Evolutionary conservation across 257 asterid genomes (phyloP).

Genomic region (Solanum pinnatisectum): DNA sequence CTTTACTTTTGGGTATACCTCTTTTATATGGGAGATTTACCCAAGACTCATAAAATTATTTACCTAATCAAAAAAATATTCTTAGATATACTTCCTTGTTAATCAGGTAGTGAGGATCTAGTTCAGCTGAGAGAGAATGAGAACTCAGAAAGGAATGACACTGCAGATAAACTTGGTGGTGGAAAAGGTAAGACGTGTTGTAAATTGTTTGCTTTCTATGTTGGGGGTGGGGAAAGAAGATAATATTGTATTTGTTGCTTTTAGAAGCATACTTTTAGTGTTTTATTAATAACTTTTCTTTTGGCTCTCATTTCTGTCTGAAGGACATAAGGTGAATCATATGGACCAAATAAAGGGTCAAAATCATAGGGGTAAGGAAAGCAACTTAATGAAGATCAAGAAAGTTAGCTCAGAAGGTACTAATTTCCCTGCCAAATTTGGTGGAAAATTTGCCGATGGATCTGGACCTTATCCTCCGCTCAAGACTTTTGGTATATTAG

Average conservation of each 20-base stretch:
- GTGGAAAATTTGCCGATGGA: conserved; percentile 25
- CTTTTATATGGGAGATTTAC: background rate
- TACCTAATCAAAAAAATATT: background rate
- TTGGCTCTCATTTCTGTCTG: background rate
- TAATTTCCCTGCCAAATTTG: conserved; percentile 19
- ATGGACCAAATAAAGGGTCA: conserved; percentile 36
- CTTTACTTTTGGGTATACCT: background rate
- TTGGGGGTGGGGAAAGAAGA: background rate
- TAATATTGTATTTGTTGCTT: background rate
- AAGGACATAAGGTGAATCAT: conserved; percentile 22
- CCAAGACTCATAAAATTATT: background rate
- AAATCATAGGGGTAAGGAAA: conserved; percentile 27
- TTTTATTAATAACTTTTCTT: background rate
- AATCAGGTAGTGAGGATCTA: conserved; percentile 28
- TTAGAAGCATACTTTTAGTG: background rate
- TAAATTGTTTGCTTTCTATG: background rate
- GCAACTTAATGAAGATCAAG: conserved; percentile 26
- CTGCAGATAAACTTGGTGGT: conserved; percentile 15
- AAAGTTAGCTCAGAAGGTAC: conserved; percentile 16
- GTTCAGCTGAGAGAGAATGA: conserved; percentile 12
- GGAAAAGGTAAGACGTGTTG: conserved; percentile 9
- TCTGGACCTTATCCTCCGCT: conserved; percentile 36
- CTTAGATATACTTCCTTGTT: background rate
- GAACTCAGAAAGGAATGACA: conserved; percentile 13
- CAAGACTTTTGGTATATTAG: conserved; percentile 26